Base-by-base conservation (phyloP, 768 basidiomycete genomes). In the Russula sp. region DNA sequence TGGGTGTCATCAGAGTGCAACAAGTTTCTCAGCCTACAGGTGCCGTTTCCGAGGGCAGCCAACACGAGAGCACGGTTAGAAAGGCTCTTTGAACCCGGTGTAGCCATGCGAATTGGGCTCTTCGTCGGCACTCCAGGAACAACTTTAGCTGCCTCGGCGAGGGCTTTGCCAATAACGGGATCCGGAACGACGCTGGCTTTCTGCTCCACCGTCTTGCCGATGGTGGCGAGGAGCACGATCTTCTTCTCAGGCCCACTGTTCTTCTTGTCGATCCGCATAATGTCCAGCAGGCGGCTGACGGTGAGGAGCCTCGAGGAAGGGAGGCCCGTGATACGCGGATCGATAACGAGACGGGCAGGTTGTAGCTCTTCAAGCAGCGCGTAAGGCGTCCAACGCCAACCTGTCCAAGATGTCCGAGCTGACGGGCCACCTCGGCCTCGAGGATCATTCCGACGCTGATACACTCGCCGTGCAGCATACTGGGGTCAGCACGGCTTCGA, bases 1-100 rank as follows among this genome's bases (percentile, higher is more conserved):
- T 95, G 94, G 0, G 97, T 99, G 73, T 99, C 96, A 71, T 98
- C 96, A 4, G 94, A 97, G 73, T 98, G 96, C 40, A 99, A 79
- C 6, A 99, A 77, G 70, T 99, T 99, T 75, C 80, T 88, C 61
- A 99, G 77, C 66, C 88, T 81, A 76, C 95, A 97, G 0, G 88
- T 92, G 1, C 96, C 97, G 52, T 83, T 84, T 0, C 86, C 94
- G 16, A 99, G 84, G 1, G 96, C 94, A 10, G 97, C 96, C 32
- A 99, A 84, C 1, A 98, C 88, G 46, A 99, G 79, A 0, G 92
- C 94, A 36, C 96, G 86, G 73, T 98, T 98, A 0, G 94, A 97
- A 69, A 99, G 90, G 72, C 91, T 94, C 79, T 99, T 98, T 28
- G 90, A 93, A 13, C 97, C 96, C 0, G 97, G 97, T 0, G 97